Evolutionary conservation across 176 grass and related monocot genomes (phyloP).

Genomic region (Pontederia paniculata): DNA sequence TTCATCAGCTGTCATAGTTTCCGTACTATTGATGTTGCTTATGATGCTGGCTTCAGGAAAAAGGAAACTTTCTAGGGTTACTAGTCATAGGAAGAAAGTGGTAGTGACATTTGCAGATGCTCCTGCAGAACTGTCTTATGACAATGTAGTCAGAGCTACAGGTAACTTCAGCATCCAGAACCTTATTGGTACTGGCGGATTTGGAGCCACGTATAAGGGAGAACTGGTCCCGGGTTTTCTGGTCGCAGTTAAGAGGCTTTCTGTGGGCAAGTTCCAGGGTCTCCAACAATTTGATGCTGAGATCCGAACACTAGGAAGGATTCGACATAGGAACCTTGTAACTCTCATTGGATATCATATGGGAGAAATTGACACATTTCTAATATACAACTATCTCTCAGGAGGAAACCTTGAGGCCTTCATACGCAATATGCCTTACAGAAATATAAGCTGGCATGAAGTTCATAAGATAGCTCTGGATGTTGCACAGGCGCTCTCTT

Average conservation of each 20-base stretch:
- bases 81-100: constrained; percentile 26
- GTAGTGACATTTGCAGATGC: constrained; percentile 44
- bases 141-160: constrained; percentile 45
- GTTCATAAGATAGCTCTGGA: constrained; percentile 49
- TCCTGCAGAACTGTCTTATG: constrained; percentile 41
- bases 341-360: constrained; percentile 59
- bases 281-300: constrained; percentile 63
- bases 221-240: constrained; percentile 44
- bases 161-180: constrained; percentile 55
- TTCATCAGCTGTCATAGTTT: constrained; percentile 22
- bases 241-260: constrained; percentile 54
- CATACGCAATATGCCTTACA: constrained; percentile 42
- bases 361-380: constrained; percentile 47
- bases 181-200: constrained; percentile 53
- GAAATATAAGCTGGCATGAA: constrained; percentile 31
- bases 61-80: constrained; percentile 32
- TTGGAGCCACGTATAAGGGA: constrained; percentile 59
- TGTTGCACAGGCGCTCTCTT: constrained; percentile 42
- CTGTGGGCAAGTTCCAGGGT: constrained; percentile 58
- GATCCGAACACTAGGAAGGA: constrained; percentile 48
- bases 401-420: constrained; percentile 50
- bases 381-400: constrained; percentile 59
- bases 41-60: constrained; percentile 34
- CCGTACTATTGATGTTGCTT: constrained; percentile 29
- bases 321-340: constrained; percentile 56